Evolutionary conservation across 352 stramenopile genomes (phyloP).

Genomic region (Achlya hypogyna): DNA sequence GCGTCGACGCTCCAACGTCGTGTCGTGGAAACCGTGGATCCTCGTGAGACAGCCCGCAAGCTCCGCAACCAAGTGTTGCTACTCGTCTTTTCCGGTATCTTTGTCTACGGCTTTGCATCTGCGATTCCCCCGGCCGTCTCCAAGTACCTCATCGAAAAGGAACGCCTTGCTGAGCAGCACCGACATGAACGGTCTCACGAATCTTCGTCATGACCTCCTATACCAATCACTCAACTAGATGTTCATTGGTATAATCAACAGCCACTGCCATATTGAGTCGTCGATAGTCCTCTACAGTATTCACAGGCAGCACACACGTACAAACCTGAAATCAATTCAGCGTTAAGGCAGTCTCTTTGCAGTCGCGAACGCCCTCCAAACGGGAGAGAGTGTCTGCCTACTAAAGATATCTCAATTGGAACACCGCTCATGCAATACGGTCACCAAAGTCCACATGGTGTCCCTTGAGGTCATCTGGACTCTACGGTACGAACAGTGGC

Average conservation of each 20-base stretch:
- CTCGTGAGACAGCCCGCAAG: conserved; percentile 28
- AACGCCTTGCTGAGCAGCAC: conserved; percentile 39
- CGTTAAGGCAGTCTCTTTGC: too few species aligned
- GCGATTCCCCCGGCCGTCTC: conserved; percentile 47
- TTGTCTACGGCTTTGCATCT: conserved; percentile 68
- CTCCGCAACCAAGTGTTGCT: conserved; percentile 51
- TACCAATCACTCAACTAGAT: background rate
- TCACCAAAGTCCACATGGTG: too few species aligned
- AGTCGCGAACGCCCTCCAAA: too few species aligned
- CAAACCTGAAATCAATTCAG: too few species aligned
- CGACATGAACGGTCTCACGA: background rate
- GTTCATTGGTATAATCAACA: background rate
- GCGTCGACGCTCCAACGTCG: background rate
- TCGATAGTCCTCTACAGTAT: too few species aligned
- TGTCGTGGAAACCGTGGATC: conserved; percentile 45
- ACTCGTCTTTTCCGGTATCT: conserved; percentile 51
- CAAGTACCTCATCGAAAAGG: conserved; percentile 56
- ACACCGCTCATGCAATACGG: too few species aligned
- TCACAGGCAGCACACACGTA: too few species aligned
- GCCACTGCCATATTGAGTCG: too few species aligned
- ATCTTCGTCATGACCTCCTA: background rate
- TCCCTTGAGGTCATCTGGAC: too few species aligned
- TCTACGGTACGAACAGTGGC: too few species aligned
- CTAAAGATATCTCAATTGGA: too few species aligned
- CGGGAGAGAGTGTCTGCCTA: too few species aligned